These are phyloP conservation scores for Globisporangium heterothallicum DNA, from an alignment of 352 stramenopile species.

Conservation along the genomic window DNA sequence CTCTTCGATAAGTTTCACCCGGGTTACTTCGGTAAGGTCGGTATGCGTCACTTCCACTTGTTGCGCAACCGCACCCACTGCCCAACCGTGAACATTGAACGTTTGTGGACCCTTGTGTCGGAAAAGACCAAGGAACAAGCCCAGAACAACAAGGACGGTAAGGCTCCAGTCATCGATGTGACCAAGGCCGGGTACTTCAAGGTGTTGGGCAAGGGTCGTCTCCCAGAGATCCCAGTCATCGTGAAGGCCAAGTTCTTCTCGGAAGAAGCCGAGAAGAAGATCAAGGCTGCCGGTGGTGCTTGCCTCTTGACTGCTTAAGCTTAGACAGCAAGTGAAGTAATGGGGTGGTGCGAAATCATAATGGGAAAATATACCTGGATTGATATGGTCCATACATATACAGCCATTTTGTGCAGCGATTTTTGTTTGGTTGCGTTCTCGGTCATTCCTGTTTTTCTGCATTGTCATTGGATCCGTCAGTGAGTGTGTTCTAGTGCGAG, in stretches of 20 bases:
- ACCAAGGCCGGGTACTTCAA: conserved; percentile 98
- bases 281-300: conserved; percentile 97
- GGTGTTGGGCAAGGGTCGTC: conserved; percentile 98
- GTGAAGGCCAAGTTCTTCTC: conserved; percentile 99
- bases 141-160: conserved; percentile 92
- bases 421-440: background rate
- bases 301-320: conserved; percentile 97
- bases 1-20: conserved; percentile 99
- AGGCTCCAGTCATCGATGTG: conserved; percentile 99
- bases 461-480: too few species aligned
- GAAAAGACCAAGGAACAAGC: conserved; percentile 97
- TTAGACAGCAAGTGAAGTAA: conserved; percentile 29
- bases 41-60: conserved; percentile 99
- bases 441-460: conserved; percentile 6
- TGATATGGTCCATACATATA: conserved; percentile 21
- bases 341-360: conserved; percentile 69
- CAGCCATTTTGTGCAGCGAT: conserved; percentile 2
- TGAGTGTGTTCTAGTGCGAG: too few species aligned
- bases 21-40: conserved; percentile 99
- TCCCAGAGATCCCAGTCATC: conserved; percentile 96
- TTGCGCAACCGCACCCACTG: conserved; percentile 96
- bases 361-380: conserved; percentile 66
- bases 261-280: conserved; percentile 99
- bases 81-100: conserved; percentile 99
- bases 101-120: conserved; percentile 98